Evolutionary conservation across 1,139 yeast species (phyloP).

Genomic region (Debaryomyces udenii): DNA sequence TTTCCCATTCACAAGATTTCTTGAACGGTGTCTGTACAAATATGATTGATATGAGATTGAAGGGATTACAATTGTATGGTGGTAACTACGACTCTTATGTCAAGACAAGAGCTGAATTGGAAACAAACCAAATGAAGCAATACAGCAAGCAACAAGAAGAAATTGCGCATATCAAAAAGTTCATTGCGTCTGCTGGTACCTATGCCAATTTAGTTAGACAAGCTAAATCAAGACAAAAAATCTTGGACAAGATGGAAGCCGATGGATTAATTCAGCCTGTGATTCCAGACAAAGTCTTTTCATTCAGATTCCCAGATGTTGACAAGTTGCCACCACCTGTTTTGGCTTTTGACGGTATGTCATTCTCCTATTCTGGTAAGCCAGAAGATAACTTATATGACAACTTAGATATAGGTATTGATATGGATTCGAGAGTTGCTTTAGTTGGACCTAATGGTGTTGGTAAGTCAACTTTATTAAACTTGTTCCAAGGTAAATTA

Average conservation of each 20-base stretch:
- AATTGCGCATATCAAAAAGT: constrained; percentile 96
- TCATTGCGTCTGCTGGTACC: constrained; percentile 99
- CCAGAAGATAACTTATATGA: constrained; percentile 88
- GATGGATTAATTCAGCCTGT: constrained; percentile 96
- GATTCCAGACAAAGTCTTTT: constrained; percentile 87
- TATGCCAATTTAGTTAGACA: constrained; percentile 98
- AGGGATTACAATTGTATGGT: constrained; percentile 75
- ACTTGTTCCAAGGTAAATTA: constrained; percentile 94
- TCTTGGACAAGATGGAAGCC: constrained; percentile 99
- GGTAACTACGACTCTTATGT: constrained; percentile 98
- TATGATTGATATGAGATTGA: constrained; percentile 95
- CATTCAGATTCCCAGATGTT: constrained; percentile 92
- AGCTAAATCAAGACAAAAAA: constrained; percentile 99
- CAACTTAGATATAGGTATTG: constrained; percentile 94
- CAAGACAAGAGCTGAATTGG: constrained; percentile 92
- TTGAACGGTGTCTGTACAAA: constrained; percentile 97
- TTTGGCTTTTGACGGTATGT: constrained; percentile 91
- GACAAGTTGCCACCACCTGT: constrained; percentile 99
- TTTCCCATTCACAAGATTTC: constrained; percentile 99
- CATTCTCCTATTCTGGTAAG: constrained; percentile 89
- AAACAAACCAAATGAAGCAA: constrained; percentile 97
- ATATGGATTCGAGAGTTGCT: constrained; percentile 98
- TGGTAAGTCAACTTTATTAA: constrained; percentile 95
- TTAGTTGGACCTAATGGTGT: constrained; percentile 99
- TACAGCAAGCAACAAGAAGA: constrained; percentile 98